Evolutionary conservation across 1,139 yeast species (phyloP), one percentile per base, ranked within the genome.

Genomic region (Cylindricascospora bacillispora): DNA sequence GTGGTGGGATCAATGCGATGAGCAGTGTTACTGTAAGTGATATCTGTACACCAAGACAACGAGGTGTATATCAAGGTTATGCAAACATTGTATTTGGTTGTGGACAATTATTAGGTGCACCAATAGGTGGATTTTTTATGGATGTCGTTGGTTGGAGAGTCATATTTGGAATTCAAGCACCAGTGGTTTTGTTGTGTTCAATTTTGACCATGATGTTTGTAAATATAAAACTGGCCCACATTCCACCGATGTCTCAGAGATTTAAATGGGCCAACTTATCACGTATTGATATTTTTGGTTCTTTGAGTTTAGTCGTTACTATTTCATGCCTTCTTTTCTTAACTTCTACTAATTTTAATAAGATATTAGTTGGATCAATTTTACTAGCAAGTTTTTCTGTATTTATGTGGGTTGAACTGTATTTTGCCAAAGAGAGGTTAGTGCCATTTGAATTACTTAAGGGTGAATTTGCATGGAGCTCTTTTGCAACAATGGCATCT

Each of bases 121-220:
- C 75, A 0, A 45, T 72, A 26, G 82, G 95, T 27, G 95, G 95
- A 11, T 40, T 75, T 19, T 57, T 82, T 19, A 69, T 86, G 14
- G 81, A 74, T 35, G 47, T 55, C n/a, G 63, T 73, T 40, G 93
- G 94, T 6, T 85, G 95, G 95, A 70, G 82, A 47, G 64, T 63
- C 43, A 71, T 73, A 24, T 74, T 74, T 47, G 61, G 63, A 31
- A 42, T 63, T 13, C 82, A 74, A 47, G 70, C 70, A 0, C 95
- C 95, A 0, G 53, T 79, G 24, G 69, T 81, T 3, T 25, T 69
- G 6, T 13, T 56, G 2, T 43, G 65, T 54, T 49, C 71, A 54
- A 12, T 63, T 47, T 18, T 39, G 46, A 34, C 58, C 25, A 44
- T 16, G 30, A 38, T 28, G n/a, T 47, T 46, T 44, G 35, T 51